phyloP scores from a whole-genome alignment of 2,329 filamentous ascomycete genomes.

The Aspergillus transmontanensis region DNA sequence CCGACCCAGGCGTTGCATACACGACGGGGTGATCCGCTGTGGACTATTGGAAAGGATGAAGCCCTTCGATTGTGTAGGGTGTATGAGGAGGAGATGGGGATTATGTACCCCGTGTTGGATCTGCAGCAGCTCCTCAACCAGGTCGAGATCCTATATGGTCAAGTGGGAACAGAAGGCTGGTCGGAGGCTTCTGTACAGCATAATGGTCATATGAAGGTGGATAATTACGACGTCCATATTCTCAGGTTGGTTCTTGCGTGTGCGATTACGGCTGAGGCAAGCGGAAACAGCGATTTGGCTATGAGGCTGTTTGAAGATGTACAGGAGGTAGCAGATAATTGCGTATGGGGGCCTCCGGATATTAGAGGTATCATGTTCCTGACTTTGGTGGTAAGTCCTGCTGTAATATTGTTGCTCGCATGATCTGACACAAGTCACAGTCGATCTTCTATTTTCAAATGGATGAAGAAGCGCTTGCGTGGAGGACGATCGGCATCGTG shows the following conservation, averaged over 20 bases:
- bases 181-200: neutral
- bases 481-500: conserved; percentile 86
- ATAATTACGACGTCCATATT: conserved; percentile 65
- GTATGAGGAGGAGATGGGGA: conserved; percentile 84
- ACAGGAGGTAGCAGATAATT: conserved; percentile 67
- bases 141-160: conserved; percentile 62
- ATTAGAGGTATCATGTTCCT: conserved; percentile 63
- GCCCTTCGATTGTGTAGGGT: conserved; percentile 75
- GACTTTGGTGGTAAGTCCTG: conserved; percentile 45
- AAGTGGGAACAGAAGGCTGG: conserved; percentile 11
- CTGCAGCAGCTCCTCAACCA: conserved; percentile 70
- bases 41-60: conserved; percentile 73
- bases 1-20: conserved; percentile 7
- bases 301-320: conserved; percentile 75
- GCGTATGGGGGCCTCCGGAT: conserved; percentile 59
- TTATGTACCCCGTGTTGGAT: conserved; percentile 85
- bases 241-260: conserved; percentile 82
- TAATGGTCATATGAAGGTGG: conserved; percentile 48
- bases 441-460: conserved; percentile 79
- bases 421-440: conserved; percentile 37
- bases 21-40: conserved; percentile 66
- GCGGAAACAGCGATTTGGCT: conserved; percentile 75
- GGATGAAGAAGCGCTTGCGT: conserved; percentile 82
- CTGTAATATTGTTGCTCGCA: neutral
- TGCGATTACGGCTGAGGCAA: conserved; percentile 73